These are phyloP conservation scores for Penicillium sp. DNA, from an alignment of 2,329 filamentous ascomycete species.

Conservation along the genomic window DNA sequence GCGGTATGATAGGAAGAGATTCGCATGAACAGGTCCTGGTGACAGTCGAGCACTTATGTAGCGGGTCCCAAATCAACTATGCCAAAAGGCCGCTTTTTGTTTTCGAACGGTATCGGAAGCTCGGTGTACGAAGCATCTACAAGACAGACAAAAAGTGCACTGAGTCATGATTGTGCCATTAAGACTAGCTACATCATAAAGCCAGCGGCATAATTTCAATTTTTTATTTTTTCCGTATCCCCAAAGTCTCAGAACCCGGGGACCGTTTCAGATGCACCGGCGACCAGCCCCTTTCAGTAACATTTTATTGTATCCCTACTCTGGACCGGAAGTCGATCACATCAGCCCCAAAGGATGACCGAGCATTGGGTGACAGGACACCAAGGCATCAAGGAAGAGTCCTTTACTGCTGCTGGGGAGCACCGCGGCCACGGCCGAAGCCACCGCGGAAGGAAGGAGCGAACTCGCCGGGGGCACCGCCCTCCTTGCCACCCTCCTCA, in stretches of 20 bases:
- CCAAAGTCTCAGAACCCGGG: conserved; percentile 24
- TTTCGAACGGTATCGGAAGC: background rate
- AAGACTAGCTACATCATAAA: conserved; percentile 36
- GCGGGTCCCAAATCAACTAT: background rate
- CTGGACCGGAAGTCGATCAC: conserved; percentile 31
- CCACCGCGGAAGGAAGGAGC: conserved; percentile 91
- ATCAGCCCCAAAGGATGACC: conserved; percentile 40
- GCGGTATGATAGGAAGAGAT: conserved; percentile 48
- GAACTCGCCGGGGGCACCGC: conserved; percentile 88
- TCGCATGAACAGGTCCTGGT: conserved; percentile 19
- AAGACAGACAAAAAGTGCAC: conserved; percentile 10
- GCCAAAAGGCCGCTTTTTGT: background rate
- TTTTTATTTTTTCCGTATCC: conserved; percentile 33
- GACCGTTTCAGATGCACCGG: conserved; percentile 26
- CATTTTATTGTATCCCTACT: conserved; percentile 30
- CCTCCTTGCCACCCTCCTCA: conserved; percentile 81
- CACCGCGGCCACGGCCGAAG: conserved; percentile 83
- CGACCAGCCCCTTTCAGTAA: conserved; percentile 32
- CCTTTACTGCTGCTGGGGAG: conserved; percentile 57
- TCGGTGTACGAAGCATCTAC: conserved; percentile 9
- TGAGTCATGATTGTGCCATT: conserved; percentile 41
- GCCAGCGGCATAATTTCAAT: conserved; percentile 33
- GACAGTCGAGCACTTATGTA: background rate
- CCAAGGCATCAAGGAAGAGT: conserved; percentile 32
- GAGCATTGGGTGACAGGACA: conserved; percentile 34